These are phyloP conservation scores for Colletotrichum ledebouriae DNA, from an alignment of 2,329 filamentous ascomycete genomes.

Conservation along the genomic window DNA sequence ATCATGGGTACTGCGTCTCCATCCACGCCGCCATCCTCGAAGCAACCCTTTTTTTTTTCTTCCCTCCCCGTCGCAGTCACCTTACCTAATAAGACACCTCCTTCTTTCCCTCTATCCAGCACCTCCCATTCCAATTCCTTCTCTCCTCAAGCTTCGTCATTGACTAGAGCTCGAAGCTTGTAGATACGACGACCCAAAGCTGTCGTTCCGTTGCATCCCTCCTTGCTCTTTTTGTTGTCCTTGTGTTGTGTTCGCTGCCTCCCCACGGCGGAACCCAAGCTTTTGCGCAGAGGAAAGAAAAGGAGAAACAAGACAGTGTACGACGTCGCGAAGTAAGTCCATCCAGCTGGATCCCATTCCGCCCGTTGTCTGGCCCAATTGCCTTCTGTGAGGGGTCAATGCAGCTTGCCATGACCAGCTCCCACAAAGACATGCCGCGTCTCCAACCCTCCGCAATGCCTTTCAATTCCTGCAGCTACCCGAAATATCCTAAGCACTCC, in stretches of 20 bases:
- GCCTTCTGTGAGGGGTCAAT: slow-evolving; percentile 14
- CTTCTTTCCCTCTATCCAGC: slow-evolving; percentile 2
- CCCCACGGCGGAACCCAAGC: slow-evolving; percentile 18
- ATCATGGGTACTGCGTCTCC: background rate
- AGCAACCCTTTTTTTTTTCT: slow-evolving; percentile 24
- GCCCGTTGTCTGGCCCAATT: slow-evolving; percentile 25
- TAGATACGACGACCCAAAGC: slow-evolving; percentile 24
- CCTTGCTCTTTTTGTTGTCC: slow-evolving; percentile 5
- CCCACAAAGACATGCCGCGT: slow-evolving; percentile 21
- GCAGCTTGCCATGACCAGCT: slow-evolving; percentile 15
- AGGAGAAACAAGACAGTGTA: slow-evolving; percentile 20
- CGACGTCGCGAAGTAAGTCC: slow-evolving; percentile 38
- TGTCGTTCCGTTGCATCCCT: slow-evolving; percentile 28
- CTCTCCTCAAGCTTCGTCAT: slow-evolving; percentile 33
- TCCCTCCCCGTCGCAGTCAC: slow-evolving; percentile 10
- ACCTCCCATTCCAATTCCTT: slow-evolving; percentile 10
- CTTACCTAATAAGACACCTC: slow-evolving; percentile 41
- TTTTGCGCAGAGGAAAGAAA: slow-evolving; percentile 25
- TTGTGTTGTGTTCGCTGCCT: slow-evolving; percentile 7
- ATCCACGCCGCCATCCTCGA: slow-evolving; percentile 27
- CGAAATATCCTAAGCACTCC: slow-evolving; percentile 14
- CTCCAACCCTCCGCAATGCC: slow-evolving; percentile 16
- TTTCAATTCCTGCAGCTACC: slow-evolving; percentile 33
- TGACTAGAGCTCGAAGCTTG: slow-evolving; percentile 31
- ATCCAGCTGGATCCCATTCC: background rate